phyloP scores from a whole-genome alignment of 2,329 filamentous ascomycete genomes.

The Neonectria punicea region DNA sequence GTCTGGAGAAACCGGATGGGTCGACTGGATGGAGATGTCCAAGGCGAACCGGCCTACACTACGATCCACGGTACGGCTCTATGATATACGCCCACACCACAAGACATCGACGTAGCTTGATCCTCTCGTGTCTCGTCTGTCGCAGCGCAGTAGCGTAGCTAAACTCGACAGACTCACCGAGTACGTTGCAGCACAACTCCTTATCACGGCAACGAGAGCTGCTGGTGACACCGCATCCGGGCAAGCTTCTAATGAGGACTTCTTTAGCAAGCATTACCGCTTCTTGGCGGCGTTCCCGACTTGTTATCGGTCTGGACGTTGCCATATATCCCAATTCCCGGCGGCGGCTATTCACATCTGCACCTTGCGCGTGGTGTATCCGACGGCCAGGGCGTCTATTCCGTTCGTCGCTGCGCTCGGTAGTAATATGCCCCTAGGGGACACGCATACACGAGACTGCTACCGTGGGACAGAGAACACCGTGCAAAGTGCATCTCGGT shows the following conservation, averaged over 20 bases:
- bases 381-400: not conserved
- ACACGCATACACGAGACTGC: not conserved
- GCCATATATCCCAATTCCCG: not conserved
- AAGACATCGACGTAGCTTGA: not conserved
- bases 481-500: not conserved
- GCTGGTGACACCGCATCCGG: slow-evolving; percentile 29
- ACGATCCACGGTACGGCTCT: not conserved
- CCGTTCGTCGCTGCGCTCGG: not conserved
- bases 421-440: too few relatives aligned
- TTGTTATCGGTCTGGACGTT: not conserved
- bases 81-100: not conserved
- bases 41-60: not conserved
- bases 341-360: not conserved
- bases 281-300: not conserved
- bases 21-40: not conserved
- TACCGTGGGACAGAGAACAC: not conserved
- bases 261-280: not conserved
- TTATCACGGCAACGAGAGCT: not conserved
- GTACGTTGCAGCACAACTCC: not conserved
- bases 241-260: slow-evolving; percentile 1
- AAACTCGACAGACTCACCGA: not conserved
- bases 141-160: not conserved
- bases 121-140: not conserved
- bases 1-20: not conserved
- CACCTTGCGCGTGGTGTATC: not conserved